Conservation (phyloP, 306 rosid genomes). For the Lotus japonicus region DNA sequence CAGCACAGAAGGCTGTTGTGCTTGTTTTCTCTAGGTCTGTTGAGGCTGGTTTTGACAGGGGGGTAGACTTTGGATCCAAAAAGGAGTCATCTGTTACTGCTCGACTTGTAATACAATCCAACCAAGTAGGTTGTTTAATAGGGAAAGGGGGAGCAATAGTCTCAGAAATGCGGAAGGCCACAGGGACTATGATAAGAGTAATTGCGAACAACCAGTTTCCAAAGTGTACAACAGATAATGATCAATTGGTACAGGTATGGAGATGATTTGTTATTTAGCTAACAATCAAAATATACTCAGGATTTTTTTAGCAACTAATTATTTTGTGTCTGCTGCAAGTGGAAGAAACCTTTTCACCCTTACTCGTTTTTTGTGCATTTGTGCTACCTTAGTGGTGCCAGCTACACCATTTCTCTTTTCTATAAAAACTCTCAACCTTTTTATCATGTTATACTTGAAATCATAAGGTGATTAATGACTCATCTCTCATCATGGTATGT, state of each 20-base stretch:
- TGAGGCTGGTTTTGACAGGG: conserved; percentile 55
- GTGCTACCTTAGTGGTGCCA: no score
- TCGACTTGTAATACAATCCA: conserved; percentile 58
- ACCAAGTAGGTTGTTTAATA: conserved; percentile 89
- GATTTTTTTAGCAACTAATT: no score
- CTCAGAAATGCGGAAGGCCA: conserved; percentile 74
- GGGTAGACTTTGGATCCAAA: conserved; percentile 43
- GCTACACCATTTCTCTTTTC: no score
- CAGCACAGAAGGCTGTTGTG: conserved; percentile 78
- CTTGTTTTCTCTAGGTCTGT: conserved; percentile 70
- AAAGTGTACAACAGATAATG: conserved; percentile 60
- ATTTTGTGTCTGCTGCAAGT: not conserved
- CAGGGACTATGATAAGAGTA: conserved; percentile 64
- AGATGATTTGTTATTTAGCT: conserved; percentile 2
- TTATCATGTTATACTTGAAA: no score
- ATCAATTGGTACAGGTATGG: conserved; percentile 69
- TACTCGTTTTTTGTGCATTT: no score
- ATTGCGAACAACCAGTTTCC: conserved; percentile 63
- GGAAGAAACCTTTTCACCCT: not conserved
- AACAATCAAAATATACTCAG: conserved; percentile 14
- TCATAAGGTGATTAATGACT: no score
- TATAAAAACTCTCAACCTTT: no score
- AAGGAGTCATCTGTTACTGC: conserved; percentile 55
- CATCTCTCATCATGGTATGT: no score
- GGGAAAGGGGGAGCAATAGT: conserved; percentile 87